A percentile compares a stretch with the other conserved stretches of the same genome.
phyloP scores from a whole-genome alignment of 139 green algal species.

The Chlamydomonas eustigma region DNA sequence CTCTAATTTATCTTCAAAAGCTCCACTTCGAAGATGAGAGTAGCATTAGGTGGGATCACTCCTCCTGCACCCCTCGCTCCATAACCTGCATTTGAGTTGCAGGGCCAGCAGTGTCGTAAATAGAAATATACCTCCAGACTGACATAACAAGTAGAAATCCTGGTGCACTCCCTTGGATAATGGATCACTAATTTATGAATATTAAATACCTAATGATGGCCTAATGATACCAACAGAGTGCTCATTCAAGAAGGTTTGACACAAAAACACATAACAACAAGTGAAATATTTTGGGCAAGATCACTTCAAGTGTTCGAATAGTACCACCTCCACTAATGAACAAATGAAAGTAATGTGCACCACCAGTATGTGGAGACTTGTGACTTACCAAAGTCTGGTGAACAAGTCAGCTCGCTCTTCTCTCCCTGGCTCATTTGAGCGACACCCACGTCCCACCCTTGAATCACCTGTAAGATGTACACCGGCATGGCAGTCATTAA shows the following conservation, averaged over 20 bases:
- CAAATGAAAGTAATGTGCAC: background rate
- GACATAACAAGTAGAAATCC: background rate
- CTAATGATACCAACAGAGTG: background rate
- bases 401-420: slow-evolving; percentile 54
- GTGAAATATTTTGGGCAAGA: too few species aligned
- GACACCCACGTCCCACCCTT: slow-evolving; percentile 65
- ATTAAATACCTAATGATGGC: background rate
- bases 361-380: background rate
- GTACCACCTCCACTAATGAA: background rate
- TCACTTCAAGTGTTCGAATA: too few species aligned
- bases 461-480: slow-evolving; percentile 19
- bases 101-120: too few species aligned
- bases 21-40: slow-evolving; percentile 57
- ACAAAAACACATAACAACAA: too few species aligned
- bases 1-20: slow-evolving; percentile 29
- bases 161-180: background rate
- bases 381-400: slow-evolving; percentile 53
- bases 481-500: background rate
- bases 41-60: slow-evolving; percentile 63
- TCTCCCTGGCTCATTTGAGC: slow-evolving; percentile 61
- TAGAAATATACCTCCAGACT: background rate
- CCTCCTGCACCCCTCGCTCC: slow-evolving; percentile 56
- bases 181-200: background rate
- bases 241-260: background rate
- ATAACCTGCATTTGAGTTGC: slow-evolving; percentile 51